Percentiles rank a stretch among this genome's conserved stretches.
Conservation (phyloP, 441 rosid genomes). For the Erodium moschatum region DNA sequence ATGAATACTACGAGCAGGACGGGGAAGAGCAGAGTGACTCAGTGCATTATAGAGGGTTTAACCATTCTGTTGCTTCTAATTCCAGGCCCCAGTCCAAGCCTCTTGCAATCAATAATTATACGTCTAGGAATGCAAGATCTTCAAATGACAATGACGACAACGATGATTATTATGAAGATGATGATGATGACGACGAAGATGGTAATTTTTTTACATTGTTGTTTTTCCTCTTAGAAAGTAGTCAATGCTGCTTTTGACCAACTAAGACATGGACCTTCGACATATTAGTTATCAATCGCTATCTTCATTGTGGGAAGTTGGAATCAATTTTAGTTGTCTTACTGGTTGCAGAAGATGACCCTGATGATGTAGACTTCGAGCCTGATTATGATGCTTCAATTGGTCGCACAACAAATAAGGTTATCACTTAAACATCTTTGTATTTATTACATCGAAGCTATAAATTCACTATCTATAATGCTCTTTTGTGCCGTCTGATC, state of each 20-base stretch:
- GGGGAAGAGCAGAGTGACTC: slow-evolving; percentile 87
- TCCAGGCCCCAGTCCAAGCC: slow-evolving; percentile 47
- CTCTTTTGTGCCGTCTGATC: neutral
- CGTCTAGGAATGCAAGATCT: slow-evolving; percentile 55
- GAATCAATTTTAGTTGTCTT: slow-evolving; percentile 26
- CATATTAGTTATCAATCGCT: slow-evolving; percentile 16
- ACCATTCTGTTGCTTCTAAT: slow-evolving; percentile 41
- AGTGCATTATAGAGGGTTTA: slow-evolving; percentile 46
- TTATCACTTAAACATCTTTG: slow-evolving; percentile 20
- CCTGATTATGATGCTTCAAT: slow-evolving; percentile 50
- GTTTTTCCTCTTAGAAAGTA: slow-evolving; percentile 1
- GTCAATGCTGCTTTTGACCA: slow-evolving; percentile 4
- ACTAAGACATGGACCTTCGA: slow-evolving; percentile 2
- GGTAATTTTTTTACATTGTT: slow-evolving; percentile 39
- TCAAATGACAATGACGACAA: slow-evolving; percentile 26
- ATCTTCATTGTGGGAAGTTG: slow-evolving; percentile 12
- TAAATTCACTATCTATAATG: neutral
- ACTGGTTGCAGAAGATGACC: slow-evolving; percentile 75
- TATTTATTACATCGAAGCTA: slow-evolving; percentile 1
- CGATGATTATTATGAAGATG: slow-evolving; percentile 32
- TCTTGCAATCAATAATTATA: slow-evolving; percentile 26
- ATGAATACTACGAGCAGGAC: slow-evolving; percentile 98
- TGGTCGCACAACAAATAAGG: slow-evolving; percentile 46
- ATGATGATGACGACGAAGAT: slow-evolving; percentile 68
- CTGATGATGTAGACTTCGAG: slow-evolving; percentile 91